phyloP scores from a whole-genome alignment of 345 rosid species.

The Rhizophora mangle region DNA sequence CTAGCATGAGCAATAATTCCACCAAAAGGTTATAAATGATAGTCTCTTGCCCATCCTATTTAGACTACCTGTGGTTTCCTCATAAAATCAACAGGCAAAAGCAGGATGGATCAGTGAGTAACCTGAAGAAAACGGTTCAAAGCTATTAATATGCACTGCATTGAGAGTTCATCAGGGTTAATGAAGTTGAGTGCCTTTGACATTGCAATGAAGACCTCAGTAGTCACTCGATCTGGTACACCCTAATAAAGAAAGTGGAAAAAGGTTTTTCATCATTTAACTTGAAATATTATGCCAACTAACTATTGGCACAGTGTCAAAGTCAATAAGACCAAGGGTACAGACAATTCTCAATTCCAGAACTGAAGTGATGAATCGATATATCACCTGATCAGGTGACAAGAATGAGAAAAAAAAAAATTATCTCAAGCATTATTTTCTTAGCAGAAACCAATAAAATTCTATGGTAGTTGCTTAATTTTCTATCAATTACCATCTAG shows the following conservation, averaged over 20 bases:
- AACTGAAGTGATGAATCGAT: neutral
- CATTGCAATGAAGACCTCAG: constrained; percentile 96
- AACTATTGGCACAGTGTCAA: no score
- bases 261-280: neutral
- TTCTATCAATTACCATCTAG: no score
- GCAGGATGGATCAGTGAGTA: neutral
- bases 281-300: neutral
- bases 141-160: constrained; percentile 92
- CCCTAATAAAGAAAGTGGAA: constrained; percentile 46
- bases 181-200: constrained; percentile 94
- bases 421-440: no score
- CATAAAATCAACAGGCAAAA: neutral
- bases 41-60: neutral
- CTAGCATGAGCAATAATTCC: neutral
- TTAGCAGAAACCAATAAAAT: no score
- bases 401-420: neutral
- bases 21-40: neutral
- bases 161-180: constrained; percentile 90
- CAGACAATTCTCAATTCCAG: no score
- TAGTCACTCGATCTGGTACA: constrained; percentile 85
- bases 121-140: constrained; percentile 97
- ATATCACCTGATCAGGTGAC: neutral
- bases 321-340: no score
- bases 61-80: neutral
- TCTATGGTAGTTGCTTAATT: no score